phyloP scores from a whole-genome alignment of 371 early-diverging fungal species.

The Apophysomyces sp. region DNA sequence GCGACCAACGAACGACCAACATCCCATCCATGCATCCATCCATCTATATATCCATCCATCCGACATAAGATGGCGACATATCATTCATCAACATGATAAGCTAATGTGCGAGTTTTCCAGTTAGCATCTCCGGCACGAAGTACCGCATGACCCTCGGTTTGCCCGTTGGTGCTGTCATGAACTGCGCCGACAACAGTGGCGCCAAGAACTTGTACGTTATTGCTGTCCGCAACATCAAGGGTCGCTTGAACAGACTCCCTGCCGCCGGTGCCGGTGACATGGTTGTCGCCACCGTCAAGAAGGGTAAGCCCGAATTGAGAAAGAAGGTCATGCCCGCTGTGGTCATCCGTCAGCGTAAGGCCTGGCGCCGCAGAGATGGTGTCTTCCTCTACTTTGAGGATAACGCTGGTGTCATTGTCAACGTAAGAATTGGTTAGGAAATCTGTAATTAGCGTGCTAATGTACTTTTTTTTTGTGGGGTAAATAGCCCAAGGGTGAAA shows the following conservation, averaged over 20 bases:
- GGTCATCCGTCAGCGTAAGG: slow-evolving; percentile 98
- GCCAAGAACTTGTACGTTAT: slow-evolving; percentile 99
- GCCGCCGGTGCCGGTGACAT: slow-evolving; percentile 99
- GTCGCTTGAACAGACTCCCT: slow-evolving; percentile 98
- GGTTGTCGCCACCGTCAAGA: slow-evolving; percentile 99
- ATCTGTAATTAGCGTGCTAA: neutral
- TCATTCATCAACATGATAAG: neutral
- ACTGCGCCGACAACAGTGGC: slow-evolving; percentile 99
- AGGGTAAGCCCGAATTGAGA: slow-evolving; percentile 99
- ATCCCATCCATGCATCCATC: slow-evolving; percentile 14
- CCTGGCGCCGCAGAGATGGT: slow-evolving; percentile 99
- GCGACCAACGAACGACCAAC: neutral
- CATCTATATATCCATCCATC: slow-evolving; percentile 5
- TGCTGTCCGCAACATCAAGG: slow-evolving; percentile 96
- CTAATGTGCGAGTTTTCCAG: slow-evolving; percentile 9
- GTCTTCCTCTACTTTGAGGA: slow-evolving; percentile 96
- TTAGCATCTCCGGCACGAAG: slow-evolving; percentile 85
- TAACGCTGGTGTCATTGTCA: slow-evolving; percentile 50
- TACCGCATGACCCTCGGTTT: slow-evolving; percentile 99
- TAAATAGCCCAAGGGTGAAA: slow-evolving; percentile 97
- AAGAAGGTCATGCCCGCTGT: slow-evolving; percentile 99
- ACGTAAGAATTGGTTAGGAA: slow-evolving; percentile 19
- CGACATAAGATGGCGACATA: neutral
- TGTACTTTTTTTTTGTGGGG: slow-evolving; percentile 6
- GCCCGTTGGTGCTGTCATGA: slow-evolving; percentile 97